Base-by-base conservation (phyloP, 2,329 filamentous ascomycete genomes). In the Sclerotinia nivalis region DNA sequence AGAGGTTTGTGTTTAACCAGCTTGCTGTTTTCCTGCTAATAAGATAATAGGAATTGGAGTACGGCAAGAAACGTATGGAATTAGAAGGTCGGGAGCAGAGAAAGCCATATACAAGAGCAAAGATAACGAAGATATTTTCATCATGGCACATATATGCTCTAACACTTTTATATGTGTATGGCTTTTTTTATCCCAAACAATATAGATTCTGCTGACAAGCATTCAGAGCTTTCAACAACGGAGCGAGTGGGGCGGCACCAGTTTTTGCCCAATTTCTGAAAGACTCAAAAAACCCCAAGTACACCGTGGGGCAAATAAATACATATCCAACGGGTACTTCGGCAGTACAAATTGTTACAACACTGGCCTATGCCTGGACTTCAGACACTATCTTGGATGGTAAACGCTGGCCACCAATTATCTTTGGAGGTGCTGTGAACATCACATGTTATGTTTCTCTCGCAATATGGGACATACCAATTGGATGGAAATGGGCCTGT, bases 401-500 rank as follows among this genome's bases (percentile, higher is more conserved):
- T 52, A 64, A 58, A 45, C 77, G 45, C 80, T 81, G 4, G 76
- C 82, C 65, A 31, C 69, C 67, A 0, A 89, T 91, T 55, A 78
- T 91, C 2, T 87, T 84, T 61, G 84, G 83, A 1, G 84, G 81
- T 1, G 31, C 47, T 28, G 18, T 71, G 18, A 70, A 69, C 18
- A 66, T 71, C 25, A 45, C 62, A 20, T 69, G 67, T 34, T 69
- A 64, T 40, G 54, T 71, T 43, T 70, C 68, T 4, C 78, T 86
- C 0, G 81, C 83, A 0, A 76, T 84, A 12, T 86, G 84, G 84
- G 76, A 84, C 58, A 66, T 85, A 52, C 79, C 87, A 0, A 73
- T 77, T 2, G 83, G 83, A 0, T 89, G 85, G 86, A 88, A 87
- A 71, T 91, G 88, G 89, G 81, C 84, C 0, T 90, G 86, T 69